Conservation (phyloP, 2,329 filamentous ascomycete genomes). For the Calonectria montana region DNA sequence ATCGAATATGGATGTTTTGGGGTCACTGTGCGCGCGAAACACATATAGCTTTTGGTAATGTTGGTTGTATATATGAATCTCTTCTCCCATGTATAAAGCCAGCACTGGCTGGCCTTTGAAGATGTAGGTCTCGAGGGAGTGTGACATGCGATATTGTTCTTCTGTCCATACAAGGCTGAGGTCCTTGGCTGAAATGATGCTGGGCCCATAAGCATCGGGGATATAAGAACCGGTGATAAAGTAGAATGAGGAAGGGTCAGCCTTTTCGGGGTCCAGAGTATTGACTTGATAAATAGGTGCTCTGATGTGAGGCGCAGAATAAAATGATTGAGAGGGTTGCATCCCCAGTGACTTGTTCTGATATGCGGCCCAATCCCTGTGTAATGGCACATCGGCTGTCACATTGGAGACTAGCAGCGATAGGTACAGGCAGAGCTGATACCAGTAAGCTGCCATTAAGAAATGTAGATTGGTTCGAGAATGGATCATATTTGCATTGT, state of each 20-base stretch:
- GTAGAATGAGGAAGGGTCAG: not conserved
- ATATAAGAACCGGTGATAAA: not conserved
- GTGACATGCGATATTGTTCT: not conserved
- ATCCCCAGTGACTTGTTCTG: not conserved
- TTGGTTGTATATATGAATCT: not conserved
- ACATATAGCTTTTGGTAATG: not conserved
- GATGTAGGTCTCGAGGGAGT: not conserved
- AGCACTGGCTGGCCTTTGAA: not conserved
- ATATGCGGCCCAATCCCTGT: not conserved
- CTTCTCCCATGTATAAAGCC: not conserved
- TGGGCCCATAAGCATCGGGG: not conserved
- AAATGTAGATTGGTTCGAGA: not conserved
- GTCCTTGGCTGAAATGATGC: not conserved
- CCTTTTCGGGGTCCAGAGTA: not conserved
- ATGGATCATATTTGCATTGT: not conserved
- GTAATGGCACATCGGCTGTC: not conserved
- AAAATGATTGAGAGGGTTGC: not conserved
- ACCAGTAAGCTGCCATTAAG: not conserved
- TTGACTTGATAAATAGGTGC: constrained; percentile 1
- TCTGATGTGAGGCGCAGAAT: not conserved
- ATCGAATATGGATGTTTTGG: not conserved
- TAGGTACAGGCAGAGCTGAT: not conserved
- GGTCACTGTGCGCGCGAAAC: not conserved
- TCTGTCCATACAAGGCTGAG: not conserved
- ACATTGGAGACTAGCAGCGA: not conserved